These are phyloP conservation scores for Colletotrichum camelliae DNA, from an alignment of 2,329 filamentous ascomycete genomes.

Conservation along the genomic window DNA sequence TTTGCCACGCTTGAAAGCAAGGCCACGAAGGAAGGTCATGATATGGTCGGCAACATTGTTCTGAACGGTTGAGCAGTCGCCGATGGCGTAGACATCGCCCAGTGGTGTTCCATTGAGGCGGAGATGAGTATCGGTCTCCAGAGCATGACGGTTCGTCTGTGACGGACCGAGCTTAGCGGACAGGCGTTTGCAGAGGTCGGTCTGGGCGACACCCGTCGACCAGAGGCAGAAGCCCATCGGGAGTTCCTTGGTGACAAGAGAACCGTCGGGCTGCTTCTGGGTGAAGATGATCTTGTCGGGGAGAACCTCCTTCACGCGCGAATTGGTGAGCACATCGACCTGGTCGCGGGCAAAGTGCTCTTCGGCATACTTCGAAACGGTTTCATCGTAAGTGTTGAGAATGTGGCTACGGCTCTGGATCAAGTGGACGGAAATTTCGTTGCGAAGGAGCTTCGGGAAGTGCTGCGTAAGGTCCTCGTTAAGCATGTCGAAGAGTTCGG, in stretches of 20 bases:
- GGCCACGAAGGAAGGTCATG: slow-evolving; percentile 83
- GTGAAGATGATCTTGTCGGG: slow-evolving; percentile 87
- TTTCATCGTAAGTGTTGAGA: slow-evolving; percentile 97
- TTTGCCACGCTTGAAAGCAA: slow-evolving; percentile 90
- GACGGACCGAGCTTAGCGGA: slow-evolving; percentile 75
- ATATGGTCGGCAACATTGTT: slow-evolving; percentile 96
- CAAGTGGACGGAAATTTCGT: slow-evolving; percentile 96
- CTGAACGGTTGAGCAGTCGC: slow-evolving; percentile 95
- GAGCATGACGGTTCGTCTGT: slow-evolving; percentile 88
- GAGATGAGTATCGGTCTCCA: slow-evolving; percentile 94
- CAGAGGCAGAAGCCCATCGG: slow-evolving; percentile 96
- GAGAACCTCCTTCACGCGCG: slow-evolving; percentile 88
- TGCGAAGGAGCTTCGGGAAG: slow-evolving; percentile 90
- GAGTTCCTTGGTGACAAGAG: slow-evolving; percentile 85
- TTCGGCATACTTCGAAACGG: slow-evolving; percentile 90
- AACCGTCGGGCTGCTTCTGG: slow-evolving; percentile 77
- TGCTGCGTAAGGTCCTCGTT: slow-evolving; percentile 88
- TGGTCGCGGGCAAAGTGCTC: slow-evolving; percentile 89
- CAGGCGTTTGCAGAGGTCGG: slow-evolving; percentile 77
- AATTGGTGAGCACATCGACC: slow-evolving; percentile 90
- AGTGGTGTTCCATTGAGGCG: slow-evolving; percentile 87
- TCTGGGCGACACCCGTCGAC: slow-evolving; percentile 94
- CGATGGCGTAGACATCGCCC: slow-evolving; percentile 95
- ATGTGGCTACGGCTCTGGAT: slow-evolving; percentile 96
- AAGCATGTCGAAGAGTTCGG: slow-evolving; percentile 92